Evolutionary conservation across 2,329 filamentous ascomycete genomes (phyloP), one percentile per base, ranked within the genome.

Genomic region (Neurospora sp.): DNA sequence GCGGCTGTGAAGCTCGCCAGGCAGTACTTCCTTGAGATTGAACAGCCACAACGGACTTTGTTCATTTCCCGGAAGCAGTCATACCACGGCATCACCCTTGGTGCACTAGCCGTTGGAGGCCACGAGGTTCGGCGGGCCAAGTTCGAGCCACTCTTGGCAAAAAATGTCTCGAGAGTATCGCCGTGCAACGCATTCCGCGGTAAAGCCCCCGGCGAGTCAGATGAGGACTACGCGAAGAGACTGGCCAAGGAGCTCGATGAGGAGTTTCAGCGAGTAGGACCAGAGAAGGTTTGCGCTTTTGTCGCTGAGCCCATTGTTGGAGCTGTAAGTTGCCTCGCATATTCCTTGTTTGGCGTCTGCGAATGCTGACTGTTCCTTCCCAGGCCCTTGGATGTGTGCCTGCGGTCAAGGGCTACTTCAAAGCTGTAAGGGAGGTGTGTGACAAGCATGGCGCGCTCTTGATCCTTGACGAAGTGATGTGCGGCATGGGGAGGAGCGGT

Each of bases 251-350:
- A 93, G 76, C 81, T 95, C 1, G 90, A 93, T 8, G 82, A 80
- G 1, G 89, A 91, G 73, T 92, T 94, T 72, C 81, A 85, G 71
- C 79, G 83, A 1, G 76, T 92, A 0, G 91, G 90, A 0, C 85
- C 90, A 0, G 83, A 88, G 0, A 90, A 82, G 0, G 89, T 93
- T 0, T 90, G 88, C 68, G 91, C 89, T 0, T 93, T 94, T 75
- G 83, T 93, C 33, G 89, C 89, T 1, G 91, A 94, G 78, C 89
- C 91, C 0, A 84, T 94, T 1, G 90, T 91, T 15, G 91, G 91
- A 2, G 90, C 91, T 40, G 89, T 91, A 83, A 79, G 81, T 78
- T 3, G 23, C 38, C 10, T 38, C 38, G 23, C n/a, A 5, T 38
- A 10, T 28, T 46, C 5, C 2, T 66, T 7, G 36, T 46, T 19